phyloP scores from a whole-genome alignment of 2,329 filamentous ascomycete genomes.

The Thelonectria blattea region DNA sequence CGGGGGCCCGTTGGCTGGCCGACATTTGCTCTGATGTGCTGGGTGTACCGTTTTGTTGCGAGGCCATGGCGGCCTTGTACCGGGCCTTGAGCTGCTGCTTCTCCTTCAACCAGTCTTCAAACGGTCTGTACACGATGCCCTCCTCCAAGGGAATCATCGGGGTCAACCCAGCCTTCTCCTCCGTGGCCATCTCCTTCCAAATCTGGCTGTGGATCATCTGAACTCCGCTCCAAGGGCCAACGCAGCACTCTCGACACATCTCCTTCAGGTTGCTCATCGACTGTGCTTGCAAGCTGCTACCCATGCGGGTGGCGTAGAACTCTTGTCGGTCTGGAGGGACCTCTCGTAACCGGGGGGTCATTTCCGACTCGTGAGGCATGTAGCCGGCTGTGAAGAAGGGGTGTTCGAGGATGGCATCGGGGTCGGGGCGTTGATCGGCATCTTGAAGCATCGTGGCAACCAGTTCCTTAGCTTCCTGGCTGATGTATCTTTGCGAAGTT shows the following conservation, averaged over 20 bases:
- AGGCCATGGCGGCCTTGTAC: constrained; percentile 39
- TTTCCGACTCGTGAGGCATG: constrained; percentile 68
- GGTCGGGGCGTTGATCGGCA: constrained; percentile 75
- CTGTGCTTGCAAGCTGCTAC: constrained; percentile 51
- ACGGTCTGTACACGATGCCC: constrained; percentile 68
- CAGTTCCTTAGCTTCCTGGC: constrained; percentile 76
- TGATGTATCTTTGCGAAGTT: constrained; percentile 72
- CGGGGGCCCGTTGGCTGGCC: constrained; percentile 44
- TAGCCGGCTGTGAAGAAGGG: constrained; percentile 80
- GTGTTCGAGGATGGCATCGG: constrained; percentile 80
- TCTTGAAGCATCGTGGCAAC: constrained; percentile 79
- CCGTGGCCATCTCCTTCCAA: constrained; percentile 71
- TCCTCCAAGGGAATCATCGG: constrained; percentile 67
- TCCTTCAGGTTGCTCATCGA: constrained; percentile 61
- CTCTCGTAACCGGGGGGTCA: constrained; percentile 64
- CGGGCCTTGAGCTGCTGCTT: constrained; percentile 49
- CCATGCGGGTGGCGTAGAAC: constrained; percentile 60
- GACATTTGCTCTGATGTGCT: constrained; percentile 44
- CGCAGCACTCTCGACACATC: constrained; percentile 63
- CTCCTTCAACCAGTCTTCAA: constrained; percentile 65
- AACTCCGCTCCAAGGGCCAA: constrained; percentile 60
- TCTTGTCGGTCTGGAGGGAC: constrained; percentile 61
- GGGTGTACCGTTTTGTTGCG: constrained; percentile 37
- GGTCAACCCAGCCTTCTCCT: constrained; percentile 70
- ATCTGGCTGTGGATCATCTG: constrained; percentile 60